Base-by-base conservation (phyloP, 345 rosid species). In the Heritiera littoralis region DNA sequence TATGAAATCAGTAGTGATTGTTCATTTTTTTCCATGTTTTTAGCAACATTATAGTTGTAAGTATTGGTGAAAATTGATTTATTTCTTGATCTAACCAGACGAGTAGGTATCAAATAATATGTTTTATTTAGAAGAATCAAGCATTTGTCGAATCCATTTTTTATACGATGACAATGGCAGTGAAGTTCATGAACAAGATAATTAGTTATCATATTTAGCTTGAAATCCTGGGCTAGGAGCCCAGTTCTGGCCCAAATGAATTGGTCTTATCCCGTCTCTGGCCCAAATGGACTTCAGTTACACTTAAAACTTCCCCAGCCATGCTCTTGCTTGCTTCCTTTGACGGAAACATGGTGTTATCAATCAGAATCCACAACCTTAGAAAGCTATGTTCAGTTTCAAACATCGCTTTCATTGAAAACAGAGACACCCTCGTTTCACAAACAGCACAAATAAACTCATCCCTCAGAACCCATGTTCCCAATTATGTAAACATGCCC, bases 351-450 rank as follows among this genome's bases (percentile, higher is more conserved):
- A 84, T 85, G 86, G 54, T 68, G 20, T 28, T 61, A 55, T 40
- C 80, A 7, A 66, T 59, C 46, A 66, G 81, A 79, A 77, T 67
- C 76, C 66, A 2, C 41, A 54, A 38, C 18, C 55, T 79, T 75
- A 49, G 78, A 65, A 80, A 74, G 64, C 60, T 85, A 38, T 83
- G 75, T 43, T 30, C 83, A 23, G 66, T 66, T 58, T 54, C 84
- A 55, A 72, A 60, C 74, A 18, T 74, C 18, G 49, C 81, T 59
- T 78, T 38, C 60, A 12, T 70, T 3, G 83, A 79, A 5, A 46
- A 28, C 79, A 65, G 59, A 66, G 72, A 69, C 52, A 18, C 35
- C 15, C 46, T 17, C 8, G 55, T 23, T 45, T 63, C 52, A 2
- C 18, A 15, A 60, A n/a, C 77, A 58, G 58, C 30, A 7, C 6